Percentiles rank a stretch among this genome's conserved stretches.
Evolutionary conservation across 2,329 filamentous ascomycete genomes (phyloP).

Genomic region (Aureobasidium sp.): DNA sequence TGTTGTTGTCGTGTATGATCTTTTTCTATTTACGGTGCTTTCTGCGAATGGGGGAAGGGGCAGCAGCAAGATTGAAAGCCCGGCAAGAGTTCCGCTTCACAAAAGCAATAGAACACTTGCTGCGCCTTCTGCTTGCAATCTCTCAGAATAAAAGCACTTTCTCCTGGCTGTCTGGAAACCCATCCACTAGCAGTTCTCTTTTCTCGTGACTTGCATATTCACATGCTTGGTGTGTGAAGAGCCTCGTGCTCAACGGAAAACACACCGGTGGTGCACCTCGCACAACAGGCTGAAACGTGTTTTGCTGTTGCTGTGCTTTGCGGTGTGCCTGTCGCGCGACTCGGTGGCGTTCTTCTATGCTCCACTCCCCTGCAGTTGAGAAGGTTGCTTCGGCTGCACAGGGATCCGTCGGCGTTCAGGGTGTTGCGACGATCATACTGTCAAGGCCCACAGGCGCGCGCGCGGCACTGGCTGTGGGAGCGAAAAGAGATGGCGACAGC

Average conservation of each 20-base stretch:
- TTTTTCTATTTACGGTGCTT: constrained; percentile 2
- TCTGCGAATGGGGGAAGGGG: not conserved
- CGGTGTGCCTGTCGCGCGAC: not conserved
- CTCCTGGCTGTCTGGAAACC: not conserved
- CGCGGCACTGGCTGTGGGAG: not conserved
- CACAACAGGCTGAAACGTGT: constrained; percentile 3
- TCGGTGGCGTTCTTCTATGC: not conserved
- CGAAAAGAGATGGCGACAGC: not conserved
- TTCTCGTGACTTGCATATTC: not conserved
- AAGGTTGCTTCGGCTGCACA: not conserved
- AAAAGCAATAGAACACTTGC: not conserved
- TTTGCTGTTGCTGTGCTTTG: not conserved
- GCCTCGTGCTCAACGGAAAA: constrained; percentile 1
- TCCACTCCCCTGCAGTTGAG: constrained; percentile 11
- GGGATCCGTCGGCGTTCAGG: not conserved
- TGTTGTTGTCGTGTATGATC: not conserved
- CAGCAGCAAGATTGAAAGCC: not conserved
- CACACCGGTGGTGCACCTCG: not conserved
- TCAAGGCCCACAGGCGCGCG: not conserved
- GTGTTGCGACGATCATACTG: not conserved
- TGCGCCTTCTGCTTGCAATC: not conserved
- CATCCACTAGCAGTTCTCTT: not conserved
- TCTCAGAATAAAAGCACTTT: not conserved
- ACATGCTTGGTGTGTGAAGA: not conserved
- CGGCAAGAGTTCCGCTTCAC: not conserved